Evolutionary conservation across 495 filamentous ascomycete genomes (phyloP).

Genomic region (Thozetella sp.): DNA sequence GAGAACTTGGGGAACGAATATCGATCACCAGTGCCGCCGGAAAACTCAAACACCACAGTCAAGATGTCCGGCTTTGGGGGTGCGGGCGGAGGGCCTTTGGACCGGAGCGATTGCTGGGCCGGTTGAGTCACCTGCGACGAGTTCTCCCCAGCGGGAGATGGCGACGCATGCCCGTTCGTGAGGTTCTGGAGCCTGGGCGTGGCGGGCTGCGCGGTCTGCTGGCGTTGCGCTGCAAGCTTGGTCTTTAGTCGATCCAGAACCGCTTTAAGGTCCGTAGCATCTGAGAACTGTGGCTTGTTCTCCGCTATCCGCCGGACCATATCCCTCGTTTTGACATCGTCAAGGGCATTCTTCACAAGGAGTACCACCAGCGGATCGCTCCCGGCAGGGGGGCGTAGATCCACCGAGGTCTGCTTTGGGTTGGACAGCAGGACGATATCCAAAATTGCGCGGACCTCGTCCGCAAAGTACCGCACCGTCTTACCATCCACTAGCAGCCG

Average conservation of each 20-base stretch:
- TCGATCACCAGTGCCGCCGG: constrained; percentile 77
- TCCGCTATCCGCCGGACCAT: constrained; percentile 41
- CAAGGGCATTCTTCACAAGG: constrained; percentile 42
- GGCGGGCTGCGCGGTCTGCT: constrained; percentile 17
- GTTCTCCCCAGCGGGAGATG: constrained; percentile 20
- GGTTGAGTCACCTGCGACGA: constrained; percentile 4
- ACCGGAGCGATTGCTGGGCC: constrained; percentile 44
- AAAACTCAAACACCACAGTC: constrained; percentile 83
- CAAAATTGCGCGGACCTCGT: constrained; percentile 47
- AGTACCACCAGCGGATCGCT: constrained; percentile 43
- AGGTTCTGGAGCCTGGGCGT: constrained; percentile 11
- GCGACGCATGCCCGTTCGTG: constrained; percentile 19
- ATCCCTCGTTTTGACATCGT: constrained; percentile 33
- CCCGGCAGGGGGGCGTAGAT: constrained; percentile 37
- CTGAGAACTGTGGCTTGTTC: constrained; percentile 38
- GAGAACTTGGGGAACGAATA: constrained; percentile 87
- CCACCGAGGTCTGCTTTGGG: constrained; percentile 39
- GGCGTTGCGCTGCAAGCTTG: constrained; percentile 19
- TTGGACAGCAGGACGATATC: constrained; percentile 47
- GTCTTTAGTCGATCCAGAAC: constrained; percentile 33
- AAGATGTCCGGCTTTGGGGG: constrained; percentile 62
- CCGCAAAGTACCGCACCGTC: constrained; percentile 47
- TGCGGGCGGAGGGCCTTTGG: constrained; percentile 53
- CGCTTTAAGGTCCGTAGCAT: constrained; percentile 42
- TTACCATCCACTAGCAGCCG: constrained; percentile 42